Base-by-base conservation (phyloP, 208 protist genomes). In the Leishmania guyanensis region DNA sequence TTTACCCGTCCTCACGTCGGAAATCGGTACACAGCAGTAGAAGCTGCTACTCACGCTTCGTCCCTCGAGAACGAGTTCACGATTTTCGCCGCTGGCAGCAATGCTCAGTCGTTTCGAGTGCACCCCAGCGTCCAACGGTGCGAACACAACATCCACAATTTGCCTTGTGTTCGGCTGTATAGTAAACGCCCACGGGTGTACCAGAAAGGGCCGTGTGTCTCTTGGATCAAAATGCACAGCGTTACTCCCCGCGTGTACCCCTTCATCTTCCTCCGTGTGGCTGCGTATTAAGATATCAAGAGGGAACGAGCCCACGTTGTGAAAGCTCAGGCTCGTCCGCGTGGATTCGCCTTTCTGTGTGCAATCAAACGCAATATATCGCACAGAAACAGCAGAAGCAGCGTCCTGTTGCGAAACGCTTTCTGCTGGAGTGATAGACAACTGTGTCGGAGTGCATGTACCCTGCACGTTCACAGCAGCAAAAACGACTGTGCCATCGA, bases 301-400 rank as follows among this genome's bases (percentile, higher is more conserved):
- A 3, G 91, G 84, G 58, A 91, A 92, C 36, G 86, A 86, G 14
- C 87, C 90, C 14, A 93, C 78, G 75, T 96, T 96, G 69, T 91
- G 81, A 33, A 90, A 85, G 71, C 51, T 74, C 33, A 90, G 17
- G 16, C 20, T 36, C 51, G 83, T 82, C 39, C 75, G 76, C 5
- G 77, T 50, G 0, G 74, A 85, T n/a, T 90, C 83, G 16, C 77
- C 70, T 43, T 75, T 83, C 58, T 68, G 75, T 17, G 88, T 90
- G 48, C 88, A 79, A 43, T 89, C 83, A 71, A 96, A 90, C 51
- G 62, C 9, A 10, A 79, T 9, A 43, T 79, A 48, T 26, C 29
- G 39, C 64, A 72, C n/a, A 33, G 76, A 54, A 58, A 22, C 66
- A 93, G 60, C 3, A 29, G 36, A 29, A 84, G 79, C 43, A 90